These are phyloP conservation scores for Chlamydomonas incerta DNA, from an alignment of 139 green algal genomes.

Conservation along the genomic window DNA sequence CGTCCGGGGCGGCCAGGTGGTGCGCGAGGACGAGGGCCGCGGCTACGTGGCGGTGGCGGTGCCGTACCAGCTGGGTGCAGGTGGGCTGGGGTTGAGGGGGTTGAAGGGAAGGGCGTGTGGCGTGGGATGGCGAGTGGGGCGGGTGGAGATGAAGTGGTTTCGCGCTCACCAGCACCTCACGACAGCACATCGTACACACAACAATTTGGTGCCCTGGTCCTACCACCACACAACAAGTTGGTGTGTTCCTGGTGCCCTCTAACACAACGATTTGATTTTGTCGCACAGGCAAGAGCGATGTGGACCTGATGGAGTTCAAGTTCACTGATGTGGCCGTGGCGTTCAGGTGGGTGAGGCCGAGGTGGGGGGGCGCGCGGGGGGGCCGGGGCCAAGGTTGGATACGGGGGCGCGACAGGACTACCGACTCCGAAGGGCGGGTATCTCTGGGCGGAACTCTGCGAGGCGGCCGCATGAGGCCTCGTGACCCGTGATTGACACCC, in stretches of 20 bases:
- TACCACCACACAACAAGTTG: background rate
- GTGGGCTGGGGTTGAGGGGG: background rate
- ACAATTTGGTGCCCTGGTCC: background rate
- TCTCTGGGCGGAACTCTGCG: too few relatives aligned
- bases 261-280: background rate
- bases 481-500: background rate
- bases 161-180: too few relatives aligned
- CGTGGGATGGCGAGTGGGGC: too few relatives aligned
- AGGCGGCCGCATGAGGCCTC: too few relatives aligned
- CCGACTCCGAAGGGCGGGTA: too few relatives aligned
- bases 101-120: too few relatives aligned
- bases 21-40: background rate
- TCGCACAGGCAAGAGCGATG: background rate
- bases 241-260: background rate
- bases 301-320: conserved; percentile 25
- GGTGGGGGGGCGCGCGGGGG: too few relatives aligned
- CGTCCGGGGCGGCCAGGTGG: background rate
- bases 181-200: too few relatives aligned
- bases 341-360: conserved; percentile 6
- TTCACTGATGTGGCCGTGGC: background rate
- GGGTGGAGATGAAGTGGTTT: too few relatives aligned
- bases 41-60: conserved; percentile 13
- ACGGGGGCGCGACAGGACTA: too few relatives aligned
- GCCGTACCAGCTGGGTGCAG: conserved; percentile 20
- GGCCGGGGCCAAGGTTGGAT: too few relatives aligned